Evolutionary conservation across 2,329 filamentous ascomycete genomes (phyloP).

Genomic region (Cadophora gregata): DNA sequence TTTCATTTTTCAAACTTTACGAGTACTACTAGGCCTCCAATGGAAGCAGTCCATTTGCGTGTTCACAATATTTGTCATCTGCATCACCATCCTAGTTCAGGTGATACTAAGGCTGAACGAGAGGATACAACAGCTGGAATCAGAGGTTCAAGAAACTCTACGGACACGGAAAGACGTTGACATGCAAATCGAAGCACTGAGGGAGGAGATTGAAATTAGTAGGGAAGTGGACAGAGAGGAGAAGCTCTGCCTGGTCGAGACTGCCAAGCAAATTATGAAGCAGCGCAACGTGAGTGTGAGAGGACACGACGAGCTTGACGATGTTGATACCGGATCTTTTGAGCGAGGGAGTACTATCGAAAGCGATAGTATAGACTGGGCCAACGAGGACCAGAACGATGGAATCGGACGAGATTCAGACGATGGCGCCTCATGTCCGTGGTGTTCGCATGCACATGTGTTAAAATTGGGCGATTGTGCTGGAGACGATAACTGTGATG

Average conservation of each 20-base stretch:
- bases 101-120: neutral
- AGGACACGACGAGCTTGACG: neutral
- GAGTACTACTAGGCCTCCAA: neutral
- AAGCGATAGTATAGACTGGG: neutral
- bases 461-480: neutral
- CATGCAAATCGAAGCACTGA: neutral
- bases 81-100: neutral
- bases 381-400: too few species aligned
- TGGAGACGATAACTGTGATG: neutral
- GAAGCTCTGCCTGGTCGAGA: slow-evolving; percentile 17
- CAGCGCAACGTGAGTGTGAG: neutral
- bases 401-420: too few species aligned
- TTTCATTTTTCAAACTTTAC: neutral
- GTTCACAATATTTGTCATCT: neutral
- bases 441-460: slow-evolving; percentile 4
- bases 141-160: neutral
- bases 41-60: neutral
- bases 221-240: slow-evolving; percentile 20
- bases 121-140: neutral
- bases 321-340: neutral
- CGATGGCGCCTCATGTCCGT: slow-evolving; percentile 3
- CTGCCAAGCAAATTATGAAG: neutral
- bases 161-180: neutral
- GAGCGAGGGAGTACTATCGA: neutral
- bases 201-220: neutral